Evolutionary conservation across 2,329 filamentous ascomycete species (phyloP).

Genomic region (Parastagonospora nodorum): DNA sequence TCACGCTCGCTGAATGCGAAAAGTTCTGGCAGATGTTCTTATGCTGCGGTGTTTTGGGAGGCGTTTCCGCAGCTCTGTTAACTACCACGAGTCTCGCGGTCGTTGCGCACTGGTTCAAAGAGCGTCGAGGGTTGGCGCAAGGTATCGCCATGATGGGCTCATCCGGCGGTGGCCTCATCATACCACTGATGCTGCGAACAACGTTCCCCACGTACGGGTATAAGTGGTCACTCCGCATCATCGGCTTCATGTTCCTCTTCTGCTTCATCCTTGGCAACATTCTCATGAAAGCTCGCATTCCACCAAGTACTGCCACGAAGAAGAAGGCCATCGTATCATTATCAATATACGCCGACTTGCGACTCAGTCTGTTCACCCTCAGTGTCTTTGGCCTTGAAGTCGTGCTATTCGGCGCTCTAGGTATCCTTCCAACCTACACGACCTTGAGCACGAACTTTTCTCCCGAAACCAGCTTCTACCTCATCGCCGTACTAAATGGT

Average conservation of each 20-base stretch:
- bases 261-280: conserved; percentile 42
- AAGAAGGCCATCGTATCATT: conserved; percentile 44
- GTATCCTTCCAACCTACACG: conserved; percentile 49
- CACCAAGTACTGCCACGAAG: conserved; percentile 33
- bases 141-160: conserved; percentile 48
- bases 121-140: conserved; percentile 43
- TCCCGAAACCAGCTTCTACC: conserved; percentile 40
- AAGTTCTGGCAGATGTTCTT: conserved; percentile 52
- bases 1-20: conserved; percentile 39
- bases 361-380: conserved; percentile 44
- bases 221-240: conserved; percentile 45
- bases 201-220: conserved; percentile 45
- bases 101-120: conserved; percentile 49
- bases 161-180: conserved; percentile 41
- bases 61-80: conserved; percentile 46
- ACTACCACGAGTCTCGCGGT: conserved; percentile 43
- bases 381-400: conserved; percentile 44
- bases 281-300: conserved; percentile 43
- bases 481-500: conserved; percentile 49
- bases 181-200: conserved; percentile 42
- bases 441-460: conserved; percentile 44
- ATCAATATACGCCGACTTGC: conserved; percentile 38
- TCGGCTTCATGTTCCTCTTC: conserved; percentile 44
- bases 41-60: conserved; percentile 47
- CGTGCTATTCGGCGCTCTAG: conserved; percentile 49